Evolutionary conservation across 495 filamentous ascomycete species (phyloP).

Genomic region (Neurospora pannonica): DNA sequence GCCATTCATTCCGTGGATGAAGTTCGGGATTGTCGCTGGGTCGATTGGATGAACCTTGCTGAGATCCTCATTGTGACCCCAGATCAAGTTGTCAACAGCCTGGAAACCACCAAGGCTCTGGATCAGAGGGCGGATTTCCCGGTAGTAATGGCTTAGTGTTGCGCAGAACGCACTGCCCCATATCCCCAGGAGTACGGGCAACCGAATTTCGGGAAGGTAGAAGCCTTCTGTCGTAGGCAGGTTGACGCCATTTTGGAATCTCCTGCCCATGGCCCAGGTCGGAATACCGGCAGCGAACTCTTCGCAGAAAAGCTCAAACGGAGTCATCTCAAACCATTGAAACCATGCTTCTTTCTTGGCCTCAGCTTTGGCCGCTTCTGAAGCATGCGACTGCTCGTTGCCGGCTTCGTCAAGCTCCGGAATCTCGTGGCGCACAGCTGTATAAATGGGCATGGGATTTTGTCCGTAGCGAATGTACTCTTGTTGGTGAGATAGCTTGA

Average conservation of each 20-base stretch:
- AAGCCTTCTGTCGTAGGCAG: conserved; percentile 43
- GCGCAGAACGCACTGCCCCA: conserved; percentile 96
- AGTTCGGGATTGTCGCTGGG: conserved; percentile 82
- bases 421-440: conserved; percentile 93
- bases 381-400: conserved; percentile 31
- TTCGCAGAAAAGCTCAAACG: conserved; percentile 94
- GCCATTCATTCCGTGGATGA: conserved; percentile 66
- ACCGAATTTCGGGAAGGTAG: conserved; percentile 68
- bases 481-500: conserved; percentile 81
- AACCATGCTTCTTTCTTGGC: conserved; percentile 80
- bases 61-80: conserved; percentile 67
- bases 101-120: conserved; percentile 62
- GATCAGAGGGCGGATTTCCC: conserved; percentile 74
- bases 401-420: conserved; percentile 46
- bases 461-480: conserved; percentile 62
- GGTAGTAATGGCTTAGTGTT: conserved; percentile 90
- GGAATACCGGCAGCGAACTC: conserved; percentile 83
- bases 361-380: conserved; percentile 47
- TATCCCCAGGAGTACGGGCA: conserved; percentile 78
- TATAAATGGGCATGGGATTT: conserved; percentile 87
- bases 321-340: conserved; percentile 95
- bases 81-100: conserved; percentile 78
- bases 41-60: conserved; percentile 88
- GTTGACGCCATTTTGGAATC: conserved; percentile 63
- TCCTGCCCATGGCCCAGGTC: conserved; percentile 82